Conservation (phyloP, 495 filamentous ascomycete genomes). For the Aspergillus haitiensis region DNA sequence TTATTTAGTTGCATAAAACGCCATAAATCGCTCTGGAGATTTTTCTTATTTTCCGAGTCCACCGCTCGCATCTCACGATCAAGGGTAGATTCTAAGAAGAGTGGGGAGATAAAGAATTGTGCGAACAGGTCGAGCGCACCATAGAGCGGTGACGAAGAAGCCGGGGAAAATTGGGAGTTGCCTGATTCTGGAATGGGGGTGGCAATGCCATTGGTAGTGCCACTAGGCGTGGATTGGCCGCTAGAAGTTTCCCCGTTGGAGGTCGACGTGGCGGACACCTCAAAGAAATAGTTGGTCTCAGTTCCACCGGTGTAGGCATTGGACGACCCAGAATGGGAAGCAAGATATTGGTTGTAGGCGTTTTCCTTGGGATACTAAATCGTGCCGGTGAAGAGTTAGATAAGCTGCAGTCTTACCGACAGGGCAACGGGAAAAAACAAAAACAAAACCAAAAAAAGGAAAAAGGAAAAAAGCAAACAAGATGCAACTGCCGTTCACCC, state of each 20-base stretch:
- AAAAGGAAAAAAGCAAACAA: neutral
- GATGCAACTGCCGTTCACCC: neutral
- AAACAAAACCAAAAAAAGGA: neutral
- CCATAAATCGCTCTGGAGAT: conserved; percentile 94
- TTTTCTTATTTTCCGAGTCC: conserved; percentile 99
- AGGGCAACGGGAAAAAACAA: neutral
- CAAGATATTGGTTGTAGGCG: conserved; percentile 90
- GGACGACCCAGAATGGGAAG: conserved; percentile 82
- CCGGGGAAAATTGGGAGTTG: conserved; percentile 11
- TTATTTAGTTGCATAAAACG: conserved; percentile 90
- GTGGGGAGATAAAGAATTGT: conserved; percentile 92
- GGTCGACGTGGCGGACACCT: conserved; percentile 71
- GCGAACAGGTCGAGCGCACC: conserved; percentile 94
- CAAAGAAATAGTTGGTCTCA: conserved; percentile 97
- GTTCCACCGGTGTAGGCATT: conserved; percentile 95
- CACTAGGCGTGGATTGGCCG: conserved; percentile 42
- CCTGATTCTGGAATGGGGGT: conserved; percentile 17
- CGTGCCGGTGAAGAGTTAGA: neutral
- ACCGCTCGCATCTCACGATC: conserved; percentile 92
- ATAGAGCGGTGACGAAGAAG: conserved; percentile 65
- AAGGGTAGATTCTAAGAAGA: conserved; percentile 86
- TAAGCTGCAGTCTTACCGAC: neutral
- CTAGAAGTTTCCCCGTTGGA: conserved; percentile 46
- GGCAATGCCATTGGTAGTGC: conserved; percentile 42
- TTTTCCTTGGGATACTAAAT: conserved; percentile 87